These are phyloP conservation scores for Medicago arabica DNA, from an alignment of 306 rosid genomes.

Conservation along the genomic window DNA sequence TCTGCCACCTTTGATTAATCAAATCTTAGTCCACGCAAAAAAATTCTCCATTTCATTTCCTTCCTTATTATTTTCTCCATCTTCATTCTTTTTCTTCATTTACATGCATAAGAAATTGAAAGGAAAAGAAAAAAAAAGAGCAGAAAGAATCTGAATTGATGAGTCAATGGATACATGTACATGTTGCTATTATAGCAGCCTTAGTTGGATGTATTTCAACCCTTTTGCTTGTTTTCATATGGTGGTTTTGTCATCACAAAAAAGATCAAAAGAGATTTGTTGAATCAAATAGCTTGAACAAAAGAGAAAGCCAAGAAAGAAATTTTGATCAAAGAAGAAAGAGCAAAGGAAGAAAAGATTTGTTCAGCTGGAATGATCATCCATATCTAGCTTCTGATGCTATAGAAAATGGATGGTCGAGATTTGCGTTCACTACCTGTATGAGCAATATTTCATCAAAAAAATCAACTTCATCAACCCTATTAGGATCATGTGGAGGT, in stretches of 20 bases:
- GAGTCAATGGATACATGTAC: constrained; percentile 44
- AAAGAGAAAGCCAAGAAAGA: constrained; percentile 16
- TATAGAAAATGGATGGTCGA: constrained; percentile 93
- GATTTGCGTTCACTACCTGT: constrained; percentile 65
- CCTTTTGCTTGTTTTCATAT: constrained; percentile 43
- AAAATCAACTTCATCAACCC: constrained; percentile 54
- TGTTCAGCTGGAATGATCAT: constrained; percentile 79
- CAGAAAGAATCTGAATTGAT: constrained; percentile 43
- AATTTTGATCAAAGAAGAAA: constrained; percentile 45
- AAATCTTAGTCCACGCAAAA: constrained; percentile 55
- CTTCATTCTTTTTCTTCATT: constrained; percentile 34
- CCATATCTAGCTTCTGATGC: constrained; percentile 79
- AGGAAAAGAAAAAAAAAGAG: neutral
- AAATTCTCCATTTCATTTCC: constrained; percentile 14
- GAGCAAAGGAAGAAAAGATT: constrained; percentile 51
- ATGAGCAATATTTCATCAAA: constrained; percentile 47
- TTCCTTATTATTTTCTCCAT: constrained; percentile 32
- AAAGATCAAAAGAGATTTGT: constrained; percentile 42
- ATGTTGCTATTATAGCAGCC: constrained; percentile 49
- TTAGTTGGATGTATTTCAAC: constrained; percentile 52
- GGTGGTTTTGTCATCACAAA: constrained; percentile 42
- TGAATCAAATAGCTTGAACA: constrained; percentile 41
- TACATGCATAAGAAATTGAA: constrained; percentile 31
- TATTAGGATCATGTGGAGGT: constrained; percentile 61
- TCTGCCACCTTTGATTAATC: constrained; percentile 53